These are phyloP conservation scores for Heliocybe sulcata DNA, from an alignment of 1,284 basidiomycete genomes.

Conservation along the genomic window DNA sequence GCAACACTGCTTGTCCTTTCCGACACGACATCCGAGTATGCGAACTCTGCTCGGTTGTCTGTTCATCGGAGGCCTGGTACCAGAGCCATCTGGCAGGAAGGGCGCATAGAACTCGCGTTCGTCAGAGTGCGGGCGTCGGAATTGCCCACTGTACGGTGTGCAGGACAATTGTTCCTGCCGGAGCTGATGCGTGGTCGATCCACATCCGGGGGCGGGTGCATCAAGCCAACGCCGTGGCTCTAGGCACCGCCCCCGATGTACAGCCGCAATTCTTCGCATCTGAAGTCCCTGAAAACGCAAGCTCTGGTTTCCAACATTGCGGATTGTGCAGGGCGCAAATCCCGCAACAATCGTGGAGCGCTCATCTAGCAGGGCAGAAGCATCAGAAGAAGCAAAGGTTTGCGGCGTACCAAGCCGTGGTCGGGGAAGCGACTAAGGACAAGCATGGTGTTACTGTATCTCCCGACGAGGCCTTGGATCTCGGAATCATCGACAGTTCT, in stretches of 20 bases:
- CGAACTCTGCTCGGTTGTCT: neutral
- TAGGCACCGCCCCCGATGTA: neutral
- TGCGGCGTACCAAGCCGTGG: slow-evolving; percentile 20
- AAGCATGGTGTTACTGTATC: slow-evolving; percentile 23
- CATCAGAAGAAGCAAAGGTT: slow-evolving; percentile 29
- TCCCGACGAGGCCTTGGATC: slow-evolving; percentile 21
- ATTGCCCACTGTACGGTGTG: neutral
- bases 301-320: neutral
- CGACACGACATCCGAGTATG: neutral
- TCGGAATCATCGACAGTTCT: slow-evolving; percentile 24
- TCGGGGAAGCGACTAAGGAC: slow-evolving; percentile 12
- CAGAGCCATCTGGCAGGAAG: neutral
- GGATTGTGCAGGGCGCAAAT: slow-evolving; percentile 1
- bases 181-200: neutral
- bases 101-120: neutral
- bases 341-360: neutral
- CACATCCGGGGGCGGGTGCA: neutral
- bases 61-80: neutral
- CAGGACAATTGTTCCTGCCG: neutral
- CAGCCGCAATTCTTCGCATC: neutral
- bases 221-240: neutral
- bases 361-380: slow-evolving; percentile 4
- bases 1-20: neutral
- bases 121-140: too few species aligned
- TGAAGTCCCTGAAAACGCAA: too few species aligned